Evolutionary conservation across 495 filamentous ascomycete genomes (phyloP).

Genomic region (Hypoxylon perforatum): DNA sequence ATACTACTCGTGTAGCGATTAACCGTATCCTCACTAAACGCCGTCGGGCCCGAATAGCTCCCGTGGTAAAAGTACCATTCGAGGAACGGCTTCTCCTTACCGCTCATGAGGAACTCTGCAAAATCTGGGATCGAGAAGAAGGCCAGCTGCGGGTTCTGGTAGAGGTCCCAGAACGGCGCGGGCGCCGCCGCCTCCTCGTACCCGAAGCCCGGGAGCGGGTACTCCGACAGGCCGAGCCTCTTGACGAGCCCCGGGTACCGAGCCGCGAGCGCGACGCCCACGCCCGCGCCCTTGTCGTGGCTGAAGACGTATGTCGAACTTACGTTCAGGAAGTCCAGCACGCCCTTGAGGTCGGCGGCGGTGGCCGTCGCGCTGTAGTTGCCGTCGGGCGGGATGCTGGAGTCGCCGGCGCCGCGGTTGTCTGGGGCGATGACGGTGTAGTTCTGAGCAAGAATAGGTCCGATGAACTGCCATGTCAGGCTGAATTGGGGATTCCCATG

Average conservation of each 20-base stretch:
- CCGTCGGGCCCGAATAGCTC: constrained; percentile 42
- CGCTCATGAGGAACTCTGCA: constrained; percentile 54
- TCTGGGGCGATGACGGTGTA: constrained; percentile 59
- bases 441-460: constrained; percentile 67
- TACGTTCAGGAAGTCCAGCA: constrained; percentile 55
- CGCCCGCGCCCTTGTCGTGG: constrained; percentile 57
- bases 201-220: constrained; percentile 53
- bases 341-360: constrained; percentile 49
- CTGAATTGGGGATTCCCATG: constrained; percentile 55
- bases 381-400: constrained; percentile 44
- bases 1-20: constrained; percentile 36
- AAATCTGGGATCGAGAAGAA: constrained; percentile 58
- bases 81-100: constrained; percentile 52
- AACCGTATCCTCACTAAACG: constrained; percentile 35
- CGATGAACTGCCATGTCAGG: constrained; percentile 64
- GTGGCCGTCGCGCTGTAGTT: constrained; percentile 49
- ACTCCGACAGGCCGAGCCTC: constrained; percentile 48
- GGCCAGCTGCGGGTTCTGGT: constrained; percentile 56
- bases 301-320: constrained; percentile 45
- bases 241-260: constrained; percentile 44
- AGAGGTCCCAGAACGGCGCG: constrained; percentile 47
- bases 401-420: constrained; percentile 54
- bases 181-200: constrained; percentile 43
- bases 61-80: constrained; percentile 58
- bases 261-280: constrained; percentile 49